Evolutionary conservation across 345 rosid genomes (phyloP), one percentile per base, ranked within the genome.

Genomic region (Xanthoceras sorbifolium): DNA sequence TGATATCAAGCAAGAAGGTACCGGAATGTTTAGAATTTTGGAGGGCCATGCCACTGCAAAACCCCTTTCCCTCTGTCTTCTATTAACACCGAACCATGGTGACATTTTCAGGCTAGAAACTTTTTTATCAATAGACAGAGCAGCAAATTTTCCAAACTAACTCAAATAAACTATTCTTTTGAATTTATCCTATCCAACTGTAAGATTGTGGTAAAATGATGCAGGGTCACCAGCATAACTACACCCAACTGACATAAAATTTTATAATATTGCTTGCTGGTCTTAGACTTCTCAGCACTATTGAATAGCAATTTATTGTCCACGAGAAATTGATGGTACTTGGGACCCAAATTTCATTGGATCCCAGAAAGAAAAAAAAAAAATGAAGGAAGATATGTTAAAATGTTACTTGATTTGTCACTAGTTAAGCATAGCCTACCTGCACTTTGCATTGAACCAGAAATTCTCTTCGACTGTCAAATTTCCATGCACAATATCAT

Each of bases 391-490:
- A 68, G 20, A 54, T 17, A 32, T 55, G 60, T 36, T 20, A 52
- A 34, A 42, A n/a, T 64, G 48, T 29, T 26, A 26, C 44, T 60
- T 17, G 59, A 74, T 29, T 23, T 62, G 28, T 59, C 28, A 69
- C 42, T 54, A 42, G 15, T 34, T 31, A 67, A 79, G 46, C 28
- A 32, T 55, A 46, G 28, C 71, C 29, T 78, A 87, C 94, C 94
- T 92, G 86, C 98, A 96, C 65, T 84, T 85, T 38, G 99, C 99
- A 77, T 91, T 93, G 82, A 94, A 94, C 99, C 98, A 92, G 67
- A 96, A 89, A 81, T 93, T 95, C 83, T 92, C 99, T 71, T 92
- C 99, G 50, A 96, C 97, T 0, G 99, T 96, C 88, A 96, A 85
- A 87, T 94, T 91, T 73, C 99, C 97, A 74, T 96, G 97, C 73